Evolutionary conservation across 179 eudicot species (phyloP).

Genomic region (Amaranthus tricolor): DNA sequence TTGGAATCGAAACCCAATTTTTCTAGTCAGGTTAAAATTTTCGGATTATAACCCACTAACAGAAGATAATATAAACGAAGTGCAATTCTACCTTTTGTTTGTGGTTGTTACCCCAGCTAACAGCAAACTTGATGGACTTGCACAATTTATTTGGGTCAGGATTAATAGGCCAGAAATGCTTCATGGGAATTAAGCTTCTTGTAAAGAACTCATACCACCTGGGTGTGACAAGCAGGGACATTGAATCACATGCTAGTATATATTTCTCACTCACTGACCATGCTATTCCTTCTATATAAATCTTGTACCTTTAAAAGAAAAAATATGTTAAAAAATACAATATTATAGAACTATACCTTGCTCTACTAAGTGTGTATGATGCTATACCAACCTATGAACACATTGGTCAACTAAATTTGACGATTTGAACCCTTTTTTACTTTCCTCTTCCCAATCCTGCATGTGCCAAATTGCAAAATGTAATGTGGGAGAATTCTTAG

Average conservation of each 20-base stretch:
- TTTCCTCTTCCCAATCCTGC: slow-evolving; percentile 56
- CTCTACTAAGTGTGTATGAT: background rate
- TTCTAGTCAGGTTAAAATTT: too few species aligned
- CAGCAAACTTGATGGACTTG: slow-evolving; percentile 47
- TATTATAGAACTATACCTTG: background rate
- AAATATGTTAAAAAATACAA: background rate
- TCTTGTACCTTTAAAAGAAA: slow-evolving; percentile 44
- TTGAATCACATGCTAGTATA: slow-evolving; percentile 60
- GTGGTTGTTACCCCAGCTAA: slow-evolving; percentile 45
- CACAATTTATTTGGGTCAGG: slow-evolving; percentile 30
- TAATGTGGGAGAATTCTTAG: background rate
- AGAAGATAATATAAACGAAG: too few species aligned
- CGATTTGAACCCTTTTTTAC: slow-evolving; percentile 43
- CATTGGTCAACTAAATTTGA: slow-evolving; percentile 63
- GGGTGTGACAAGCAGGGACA: slow-evolving; percentile 48
- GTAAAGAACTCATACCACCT: slow-evolving; percentile 63
- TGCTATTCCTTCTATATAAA: slow-evolving; percentile 58
- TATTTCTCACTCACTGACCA: slow-evolving; percentile 82
- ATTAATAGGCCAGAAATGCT: slow-evolving; percentile 49
- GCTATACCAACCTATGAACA: slow-evolving; percentile 32
- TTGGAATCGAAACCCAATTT: too few species aligned
- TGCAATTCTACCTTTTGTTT: slow-evolving; percentile 24
- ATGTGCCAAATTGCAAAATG: background rate
- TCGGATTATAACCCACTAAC: too few species aligned
- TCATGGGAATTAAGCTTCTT: slow-evolving; percentile 55